Conservation (phyloP, 139 green algal genomes). For the Chlamydomonas eustigma region DNA sequence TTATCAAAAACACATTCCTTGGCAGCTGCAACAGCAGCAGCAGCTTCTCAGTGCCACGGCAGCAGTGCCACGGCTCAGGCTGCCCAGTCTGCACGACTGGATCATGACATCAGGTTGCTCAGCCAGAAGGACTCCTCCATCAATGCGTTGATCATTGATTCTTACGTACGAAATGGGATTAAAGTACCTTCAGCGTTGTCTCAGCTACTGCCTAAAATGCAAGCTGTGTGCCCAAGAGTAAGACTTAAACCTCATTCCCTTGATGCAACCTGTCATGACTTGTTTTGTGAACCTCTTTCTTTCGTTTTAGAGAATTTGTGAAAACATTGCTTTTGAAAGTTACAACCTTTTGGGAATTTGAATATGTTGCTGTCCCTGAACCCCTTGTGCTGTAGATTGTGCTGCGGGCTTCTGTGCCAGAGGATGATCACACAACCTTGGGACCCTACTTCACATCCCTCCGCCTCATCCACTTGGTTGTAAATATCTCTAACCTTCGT, state of each 20-base stretch:
- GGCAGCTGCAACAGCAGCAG: not conserved
- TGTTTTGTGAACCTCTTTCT: too few relatives aligned
- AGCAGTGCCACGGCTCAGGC: not conserved
- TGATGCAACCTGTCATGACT: too few relatives aligned
- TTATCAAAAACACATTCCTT: not conserved
- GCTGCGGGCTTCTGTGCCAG: too few relatives aligned
- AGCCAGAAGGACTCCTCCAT: slow-evolving; percentile 4
- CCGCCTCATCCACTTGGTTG: slow-evolving; percentile 1
- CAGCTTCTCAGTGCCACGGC: too few relatives aligned
- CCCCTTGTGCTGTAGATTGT: too few relatives aligned
- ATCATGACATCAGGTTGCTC: slow-evolving; percentile 12
- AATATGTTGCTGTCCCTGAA: too few relatives aligned
- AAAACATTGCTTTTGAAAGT: too few relatives aligned
- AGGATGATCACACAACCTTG: not conserved
- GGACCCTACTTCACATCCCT: not conserved
- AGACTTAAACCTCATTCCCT: too few relatives aligned
- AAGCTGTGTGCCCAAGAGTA: not conserved
- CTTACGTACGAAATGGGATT: slow-evolving; percentile 33
- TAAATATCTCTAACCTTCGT: slow-evolving; percentile 2
- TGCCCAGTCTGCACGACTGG: not conserved
- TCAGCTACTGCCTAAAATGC: slow-evolving; percentile 36
- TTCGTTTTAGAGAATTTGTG: too few relatives aligned
- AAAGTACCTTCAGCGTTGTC: slow-evolving; percentile 36
- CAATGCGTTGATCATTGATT: slow-evolving; percentile 36
- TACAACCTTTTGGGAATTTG: too few relatives aligned